These are phyloP conservation scores for Dacryopinax spathularia DNA, from an alignment of 768 basidiomycete genomes.

Conservation along the genomic window DNA sequence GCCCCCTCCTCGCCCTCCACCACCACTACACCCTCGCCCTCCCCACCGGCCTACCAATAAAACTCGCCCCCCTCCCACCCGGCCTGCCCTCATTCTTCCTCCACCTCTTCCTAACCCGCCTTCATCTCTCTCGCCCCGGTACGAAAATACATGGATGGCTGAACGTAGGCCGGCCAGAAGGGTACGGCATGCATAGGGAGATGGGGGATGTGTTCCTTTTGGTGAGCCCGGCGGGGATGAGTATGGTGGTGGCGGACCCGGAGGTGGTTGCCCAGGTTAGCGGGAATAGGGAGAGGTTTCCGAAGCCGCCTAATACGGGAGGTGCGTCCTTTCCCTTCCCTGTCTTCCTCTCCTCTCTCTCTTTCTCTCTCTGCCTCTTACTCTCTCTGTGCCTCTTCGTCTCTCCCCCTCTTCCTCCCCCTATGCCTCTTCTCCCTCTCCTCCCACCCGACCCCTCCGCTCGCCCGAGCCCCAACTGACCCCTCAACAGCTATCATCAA, in stretches of 20 bases:
- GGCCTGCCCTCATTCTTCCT: constrained; percentile 8
- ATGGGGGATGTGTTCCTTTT: constrained; percentile 6
- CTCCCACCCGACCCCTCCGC: too few relatives aligned
- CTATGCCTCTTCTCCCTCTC: too few relatives aligned
- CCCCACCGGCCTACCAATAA: constrained; percentile 5
- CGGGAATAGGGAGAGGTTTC: background rate
- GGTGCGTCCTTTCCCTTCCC: constrained; percentile 1
- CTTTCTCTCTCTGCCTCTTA: too few relatives aligned
- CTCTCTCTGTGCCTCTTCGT: too few relatives aligned
- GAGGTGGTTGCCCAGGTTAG: background rate
- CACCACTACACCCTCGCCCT: background rate
- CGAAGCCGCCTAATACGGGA: constrained; percentile 7
- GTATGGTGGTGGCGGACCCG: background rate
- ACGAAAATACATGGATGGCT: background rate
- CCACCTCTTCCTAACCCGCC: background rate
- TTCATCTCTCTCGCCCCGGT: background rate
- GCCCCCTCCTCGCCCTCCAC: constrained; percentile 3
- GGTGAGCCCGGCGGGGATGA: background rate
- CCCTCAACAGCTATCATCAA: constrained; percentile 5
- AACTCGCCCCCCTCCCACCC: constrained; percentile 6
- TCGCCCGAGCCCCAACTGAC: too few relatives aligned
- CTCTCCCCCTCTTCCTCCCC: too few relatives aligned
- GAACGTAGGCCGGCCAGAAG: constrained; percentile 7
- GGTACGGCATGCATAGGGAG: constrained; percentile 6
- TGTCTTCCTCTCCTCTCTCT: background rate